A percentile compares a stretch with the other conserved stretches of the same genome.
Evolutionary conservation across 78 protist species (phyloP).

Genomic region (Pelomyxa schiedti): DNA sequence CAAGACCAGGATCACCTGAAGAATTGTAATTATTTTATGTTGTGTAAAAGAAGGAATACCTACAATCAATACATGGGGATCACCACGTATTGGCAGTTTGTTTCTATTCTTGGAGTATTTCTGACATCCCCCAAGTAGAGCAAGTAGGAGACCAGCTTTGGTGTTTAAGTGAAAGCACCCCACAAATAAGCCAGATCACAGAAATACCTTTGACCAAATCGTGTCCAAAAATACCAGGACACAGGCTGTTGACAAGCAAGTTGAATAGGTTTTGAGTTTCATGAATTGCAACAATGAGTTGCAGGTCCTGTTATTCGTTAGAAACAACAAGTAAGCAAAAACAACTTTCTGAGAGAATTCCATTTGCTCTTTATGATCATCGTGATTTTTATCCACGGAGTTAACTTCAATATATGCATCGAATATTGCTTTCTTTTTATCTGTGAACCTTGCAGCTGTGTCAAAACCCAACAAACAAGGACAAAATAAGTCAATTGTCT

Average conservation of each 20-base stretch:
- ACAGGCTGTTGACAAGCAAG: slow-evolving; percentile 82
- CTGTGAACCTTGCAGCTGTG: not conserved
- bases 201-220: slow-evolving; percentile 58
- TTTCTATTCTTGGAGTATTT: slow-evolving; percentile 7
- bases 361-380: not conserved
- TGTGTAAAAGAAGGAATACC: too few species aligned
- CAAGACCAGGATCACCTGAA: slow-evolving; percentile 99
- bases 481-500: not conserved
- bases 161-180: slow-evolving; percentile 12
- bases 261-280: slow-evolving; percentile 44
- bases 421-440: slow-evolving; percentile 20
- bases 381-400: slow-evolving; percentile 40
- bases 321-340: too few species aligned
- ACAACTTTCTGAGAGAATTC: slow-evolving; percentile 22
- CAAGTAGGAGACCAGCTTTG: slow-evolving; percentile 89
- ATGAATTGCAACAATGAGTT: slow-evolving; percentile 50
- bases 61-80: slow-evolving; percentile 88
- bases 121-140: slow-evolving; percentile 88
- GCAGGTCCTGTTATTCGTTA: too few species aligned
- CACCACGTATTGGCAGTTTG: slow-evolving; percentile 65
- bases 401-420: slow-evolving; percentile 61
- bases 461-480: not conserved
- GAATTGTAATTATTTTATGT: too few species aligned
- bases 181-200: not conserved
- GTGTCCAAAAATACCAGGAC: slow-evolving; percentile 95